Conservation (phyloP, 495 filamentous ascomycete species). For the Trichoderma asperelloides region DNA sequence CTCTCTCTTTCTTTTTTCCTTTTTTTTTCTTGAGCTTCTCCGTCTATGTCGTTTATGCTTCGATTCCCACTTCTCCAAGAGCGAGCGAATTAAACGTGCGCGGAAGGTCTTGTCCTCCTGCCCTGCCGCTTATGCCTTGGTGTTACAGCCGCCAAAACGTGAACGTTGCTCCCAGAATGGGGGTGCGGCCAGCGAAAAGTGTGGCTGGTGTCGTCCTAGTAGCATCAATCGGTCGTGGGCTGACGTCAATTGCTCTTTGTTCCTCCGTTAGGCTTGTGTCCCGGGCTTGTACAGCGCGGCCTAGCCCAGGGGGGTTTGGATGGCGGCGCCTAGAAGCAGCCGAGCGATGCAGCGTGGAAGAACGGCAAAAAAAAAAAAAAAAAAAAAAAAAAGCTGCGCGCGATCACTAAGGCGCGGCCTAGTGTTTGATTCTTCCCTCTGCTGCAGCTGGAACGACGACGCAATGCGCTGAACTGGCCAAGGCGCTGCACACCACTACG, state of each 20-base stretch:
- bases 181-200: not conserved
- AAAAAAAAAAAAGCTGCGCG: not conserved
- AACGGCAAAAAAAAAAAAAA: not conserved
- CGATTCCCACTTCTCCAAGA: not conserved
- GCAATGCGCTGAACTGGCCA: not conserved
- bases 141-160: not conserved
- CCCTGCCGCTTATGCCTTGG: slow-evolving; percentile 1
- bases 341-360: not conserved
- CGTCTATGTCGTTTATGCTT: not conserved
- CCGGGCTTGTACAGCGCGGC: not conserved
- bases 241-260: slow-evolving; percentile 1
- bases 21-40: not conserved
- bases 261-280: not conserved
- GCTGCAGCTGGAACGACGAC: not conserved
- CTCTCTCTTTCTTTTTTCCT: not conserved
- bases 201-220: slow-evolving; percentile 6
- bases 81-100: not conserved
- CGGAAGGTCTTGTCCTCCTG: not conserved
- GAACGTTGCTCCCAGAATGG: not conserved
- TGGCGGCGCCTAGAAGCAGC: not conserved
- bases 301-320: not conserved
- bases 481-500: not conserved
- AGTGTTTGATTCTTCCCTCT: not conserved
- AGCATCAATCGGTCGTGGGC: not conserved
- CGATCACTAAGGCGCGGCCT: not conserved